A percentile compares a stretch with the other conserved stretches of the same genome.
Conservation (phyloP, 75 land plant genomes). For the Gnetum montanum region DNA sequence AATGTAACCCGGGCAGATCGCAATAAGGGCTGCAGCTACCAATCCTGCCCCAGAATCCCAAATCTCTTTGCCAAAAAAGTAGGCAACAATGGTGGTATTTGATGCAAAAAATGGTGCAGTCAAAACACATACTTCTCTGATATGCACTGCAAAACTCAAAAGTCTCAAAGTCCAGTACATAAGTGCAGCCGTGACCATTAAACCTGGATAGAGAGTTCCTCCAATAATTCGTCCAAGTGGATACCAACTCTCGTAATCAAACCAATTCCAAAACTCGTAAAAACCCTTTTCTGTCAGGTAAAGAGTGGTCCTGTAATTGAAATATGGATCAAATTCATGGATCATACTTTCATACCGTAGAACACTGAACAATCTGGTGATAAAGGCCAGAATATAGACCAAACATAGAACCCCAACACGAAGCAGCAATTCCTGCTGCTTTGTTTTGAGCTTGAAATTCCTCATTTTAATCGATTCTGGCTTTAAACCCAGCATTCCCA, state of each 20-base stretch:
- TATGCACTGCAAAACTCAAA: constrained; percentile 80
- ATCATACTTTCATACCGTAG: constrained; percentile 97
- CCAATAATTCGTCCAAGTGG: constrained; percentile 96
- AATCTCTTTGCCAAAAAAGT: constrained; percentile 93
- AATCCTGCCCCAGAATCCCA: constrained; percentile 96
- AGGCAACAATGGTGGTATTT: constrained; percentile 89
- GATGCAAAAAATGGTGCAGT: constrained; percentile 98
- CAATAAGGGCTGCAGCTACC: constrained; percentile 87
- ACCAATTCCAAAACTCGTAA: constrained; percentile 99
- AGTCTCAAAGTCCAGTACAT: constrained; percentile 63
- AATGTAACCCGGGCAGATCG: constrained; percentile 96
- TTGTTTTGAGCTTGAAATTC: constrained; percentile 64
- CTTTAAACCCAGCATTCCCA: not conserved
- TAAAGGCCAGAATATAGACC: constrained; percentile 85
- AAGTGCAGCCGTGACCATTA: constrained; percentile 95
- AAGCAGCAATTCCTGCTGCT: constrained; percentile 91
- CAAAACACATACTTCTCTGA: constrained; percentile 92
- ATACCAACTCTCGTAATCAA: constrained; percentile 97
- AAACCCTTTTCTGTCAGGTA: constrained; percentile 83
- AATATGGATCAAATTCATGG: constrained; percentile 99
- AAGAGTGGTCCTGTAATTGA: constrained; percentile 93
- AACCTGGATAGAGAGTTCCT: constrained; percentile 94
- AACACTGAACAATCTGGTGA: constrained; percentile 83
- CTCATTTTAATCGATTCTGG: constrained; percentile 13
- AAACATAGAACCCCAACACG: constrained; percentile 61